phyloP scores from a whole-genome alignment of 179 eudicot species.

The Pouteria campechiana region DNA sequence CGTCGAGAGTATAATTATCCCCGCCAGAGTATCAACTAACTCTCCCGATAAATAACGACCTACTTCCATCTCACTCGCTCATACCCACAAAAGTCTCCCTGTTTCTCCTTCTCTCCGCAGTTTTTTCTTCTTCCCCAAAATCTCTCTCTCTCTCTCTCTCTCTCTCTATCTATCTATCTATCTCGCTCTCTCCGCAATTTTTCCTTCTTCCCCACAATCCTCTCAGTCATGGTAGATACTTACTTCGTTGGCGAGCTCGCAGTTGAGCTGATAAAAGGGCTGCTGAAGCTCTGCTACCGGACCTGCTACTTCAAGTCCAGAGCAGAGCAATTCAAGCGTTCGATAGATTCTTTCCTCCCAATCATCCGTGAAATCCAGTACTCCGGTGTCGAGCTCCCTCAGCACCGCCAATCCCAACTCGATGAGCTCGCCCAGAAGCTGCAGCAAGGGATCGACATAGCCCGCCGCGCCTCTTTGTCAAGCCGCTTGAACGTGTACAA shows the following conservation, averaged over 20 bases:
- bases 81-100: too few species aligned
- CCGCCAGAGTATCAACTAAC: too few species aligned
- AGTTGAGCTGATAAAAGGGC: slow-evolving; percentile 60
- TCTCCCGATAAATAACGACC: too few species aligned
- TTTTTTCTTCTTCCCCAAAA: too few species aligned
- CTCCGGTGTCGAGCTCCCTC: slow-evolving; percentile 65
- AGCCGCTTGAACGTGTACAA: slow-evolving; percentile 71
- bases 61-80: too few species aligned
- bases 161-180: too few species aligned
- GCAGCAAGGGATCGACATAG: slow-evolving; percentile 38
- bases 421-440: slow-evolving; percentile 44
- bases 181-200: too few species aligned
- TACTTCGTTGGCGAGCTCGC: slow-evolving; percentile 81
- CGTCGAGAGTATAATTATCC: too few species aligned
- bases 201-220: too few species aligned
- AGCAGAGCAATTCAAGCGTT: slow-evolving; percentile 40
- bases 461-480: slow-evolving; percentile 34
- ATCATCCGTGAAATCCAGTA: slow-evolving; percentile 69
- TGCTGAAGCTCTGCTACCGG: slow-evolving; percentile 22
- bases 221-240: too few species aligned
- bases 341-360: slow-evolving; percentile 46
- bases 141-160: too few species aligned
- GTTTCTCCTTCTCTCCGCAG: too few species aligned
- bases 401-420: slow-evolving; percentile 58
- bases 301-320: slow-evolving; percentile 41